These are phyloP conservation scores for Debaryomyces castellii DNA, from an alignment of 805 yeast species.

Conservation along the genomic window DNA sequence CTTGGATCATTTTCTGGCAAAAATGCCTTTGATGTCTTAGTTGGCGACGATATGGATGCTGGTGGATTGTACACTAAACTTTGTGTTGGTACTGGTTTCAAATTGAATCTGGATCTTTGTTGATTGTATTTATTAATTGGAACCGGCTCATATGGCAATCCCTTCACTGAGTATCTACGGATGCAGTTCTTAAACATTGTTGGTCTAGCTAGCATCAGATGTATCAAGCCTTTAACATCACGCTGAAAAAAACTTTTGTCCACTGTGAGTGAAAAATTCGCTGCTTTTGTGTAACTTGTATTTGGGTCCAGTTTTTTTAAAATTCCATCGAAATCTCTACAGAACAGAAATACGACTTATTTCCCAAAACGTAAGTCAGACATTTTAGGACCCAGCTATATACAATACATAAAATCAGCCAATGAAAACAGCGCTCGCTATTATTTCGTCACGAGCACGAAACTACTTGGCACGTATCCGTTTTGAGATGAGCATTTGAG, in stretches of 20 bases:
- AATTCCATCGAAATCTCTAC: too few species aligned
- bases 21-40: conserved; percentile 68
- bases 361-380: not conserved
- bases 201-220: not conserved
- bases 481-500: too few species aligned
- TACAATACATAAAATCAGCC: too few species aligned
- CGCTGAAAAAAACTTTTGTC: not conserved
- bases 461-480: too few species aligned
- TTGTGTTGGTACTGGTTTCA: conserved; percentile 51
- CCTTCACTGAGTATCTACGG: conserved; percentile 13
- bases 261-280: not conserved
- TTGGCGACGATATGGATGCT: conserved; percentile 44
- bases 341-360: not conserved
- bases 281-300: not conserved
- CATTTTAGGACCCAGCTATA: too few species aligned
- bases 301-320: too few species aligned
- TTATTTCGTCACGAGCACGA: too few species aligned
- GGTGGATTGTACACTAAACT: conserved; percentile 70
- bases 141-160: conserved; percentile 33
- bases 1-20: conserved; percentile 64
- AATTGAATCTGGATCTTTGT: conserved; percentile 62
- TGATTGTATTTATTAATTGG: conserved; percentile 61
- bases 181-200: conserved; percentile 4
- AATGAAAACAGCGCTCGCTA: too few species aligned
- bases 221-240: not conserved